Evolutionary conservation across 2,329 filamentous ascomycete species (phyloP).

Genomic region (Akanthomyces uredinophilus): DNA sequence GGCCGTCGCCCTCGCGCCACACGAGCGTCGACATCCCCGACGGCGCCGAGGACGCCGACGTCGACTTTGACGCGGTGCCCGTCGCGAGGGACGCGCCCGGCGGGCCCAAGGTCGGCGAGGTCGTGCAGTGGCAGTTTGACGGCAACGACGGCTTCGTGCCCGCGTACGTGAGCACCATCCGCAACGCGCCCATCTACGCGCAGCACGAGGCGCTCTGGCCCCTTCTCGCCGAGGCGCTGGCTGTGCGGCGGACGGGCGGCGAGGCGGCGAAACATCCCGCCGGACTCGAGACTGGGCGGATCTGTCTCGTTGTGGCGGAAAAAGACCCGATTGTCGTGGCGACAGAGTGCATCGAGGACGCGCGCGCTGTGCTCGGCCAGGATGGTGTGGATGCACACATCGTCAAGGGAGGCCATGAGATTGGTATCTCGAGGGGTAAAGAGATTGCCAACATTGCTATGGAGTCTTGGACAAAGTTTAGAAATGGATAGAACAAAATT

Average conservation of each 20-base stretch:
- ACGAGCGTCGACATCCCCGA: slow-evolving; percentile 33
- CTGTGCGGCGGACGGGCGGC: slow-evolving; percentile 10
- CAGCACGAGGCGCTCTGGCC: slow-evolving; percentile 55
- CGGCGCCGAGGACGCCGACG: slow-evolving; percentile 32
- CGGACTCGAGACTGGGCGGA: slow-evolving; percentile 41
- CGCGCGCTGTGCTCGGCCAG: slow-evolving; percentile 48
- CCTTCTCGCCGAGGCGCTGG: slow-evolving; percentile 46
- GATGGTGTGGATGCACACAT: slow-evolving; percentile 52
- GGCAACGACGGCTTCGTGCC: slow-evolving; percentile 62
- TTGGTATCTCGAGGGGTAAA: slow-evolving; percentile 57
- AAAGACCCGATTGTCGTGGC: slow-evolving; percentile 63
- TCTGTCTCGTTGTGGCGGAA: slow-evolving; percentile 61
- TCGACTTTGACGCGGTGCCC: slow-evolving; percentile 42
- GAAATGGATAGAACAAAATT: not conserved
- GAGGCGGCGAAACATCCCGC: slow-evolving; percentile 24
- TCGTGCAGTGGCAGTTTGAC: slow-evolving; percentile 65
- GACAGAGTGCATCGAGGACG: slow-evolving; percentile 60
- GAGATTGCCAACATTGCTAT: slow-evolving; percentile 47
- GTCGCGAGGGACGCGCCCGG: slow-evolving; percentile 50
- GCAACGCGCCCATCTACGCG: slow-evolving; percentile 63
- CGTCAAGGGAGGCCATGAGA: slow-evolving; percentile 63
- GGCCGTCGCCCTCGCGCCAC: slow-evolving; percentile 34
- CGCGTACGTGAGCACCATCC: slow-evolving; percentile 67
- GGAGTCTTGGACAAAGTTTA: slow-evolving; percentile 27
- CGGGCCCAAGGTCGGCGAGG: slow-evolving; percentile 51